Conservation (phyloP, 306 rosid species). For the Prunus salicina region DNA sequence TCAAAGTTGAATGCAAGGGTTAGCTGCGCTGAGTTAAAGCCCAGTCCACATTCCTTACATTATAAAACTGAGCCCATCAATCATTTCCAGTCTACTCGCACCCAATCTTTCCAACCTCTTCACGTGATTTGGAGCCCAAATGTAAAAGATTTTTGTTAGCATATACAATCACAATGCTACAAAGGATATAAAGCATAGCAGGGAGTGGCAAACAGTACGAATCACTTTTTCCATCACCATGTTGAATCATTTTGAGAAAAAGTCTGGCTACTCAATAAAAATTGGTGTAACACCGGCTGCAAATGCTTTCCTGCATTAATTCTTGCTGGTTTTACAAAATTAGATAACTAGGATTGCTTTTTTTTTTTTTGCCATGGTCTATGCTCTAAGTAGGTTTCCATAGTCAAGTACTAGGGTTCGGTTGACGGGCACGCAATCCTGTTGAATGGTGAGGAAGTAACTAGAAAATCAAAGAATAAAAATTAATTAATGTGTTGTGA, state of each 20-base stretch:
- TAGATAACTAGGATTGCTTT: not conserved
- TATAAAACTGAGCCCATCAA: no score
- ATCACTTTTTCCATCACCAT: not conserved
- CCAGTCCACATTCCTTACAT: no score
- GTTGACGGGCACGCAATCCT: not conserved
- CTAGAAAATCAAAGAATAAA: not conserved
- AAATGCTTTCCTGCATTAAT: no score
- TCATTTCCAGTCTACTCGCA: no score
- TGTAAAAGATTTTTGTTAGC: not conserved
- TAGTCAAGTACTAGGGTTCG: not conserved
- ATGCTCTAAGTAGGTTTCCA: not conserved
- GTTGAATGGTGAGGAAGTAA: not conserved
- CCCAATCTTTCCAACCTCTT: no score
- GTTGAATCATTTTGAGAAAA: not conserved
- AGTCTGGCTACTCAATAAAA: not conserved
- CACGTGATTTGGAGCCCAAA: no score
- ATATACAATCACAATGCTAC: not conserved
- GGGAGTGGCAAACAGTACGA: slow-evolving; percentile 5
- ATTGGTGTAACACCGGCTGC: no score
- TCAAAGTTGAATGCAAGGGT: no score
- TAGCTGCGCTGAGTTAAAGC: no score
- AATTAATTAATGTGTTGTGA: not conserved
- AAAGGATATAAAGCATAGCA: not conserved
- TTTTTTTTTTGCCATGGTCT: not conserved
- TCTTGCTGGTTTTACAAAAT: no score